Percentiles rank a stretch among this genome's conserved stretches.
phyloP scores from a whole-genome alignment of 192 early-diverging fungal genomes.

The Oehlia diaphana region DNA sequence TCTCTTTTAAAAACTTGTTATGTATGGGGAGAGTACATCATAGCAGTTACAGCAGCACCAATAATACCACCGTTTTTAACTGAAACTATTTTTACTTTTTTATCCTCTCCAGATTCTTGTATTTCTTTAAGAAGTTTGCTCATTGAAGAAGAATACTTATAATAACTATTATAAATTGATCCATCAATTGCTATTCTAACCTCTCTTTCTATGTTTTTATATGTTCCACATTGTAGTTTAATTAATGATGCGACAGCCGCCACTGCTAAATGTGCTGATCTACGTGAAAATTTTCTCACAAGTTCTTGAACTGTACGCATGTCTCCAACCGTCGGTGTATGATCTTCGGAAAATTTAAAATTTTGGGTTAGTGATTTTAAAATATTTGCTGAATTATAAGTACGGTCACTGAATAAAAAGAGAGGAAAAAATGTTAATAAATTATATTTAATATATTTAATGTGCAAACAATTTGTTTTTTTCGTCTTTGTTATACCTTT shows the following conservation, averaged over 20 bases:
- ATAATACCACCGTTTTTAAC: constrained; percentile 80
- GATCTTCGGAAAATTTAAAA: not conserved
- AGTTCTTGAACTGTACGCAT: not conserved
- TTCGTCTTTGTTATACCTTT: not conserved
- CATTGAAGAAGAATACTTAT: constrained; percentile 79
- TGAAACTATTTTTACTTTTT: constrained; percentile 63
- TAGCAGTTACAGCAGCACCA: constrained; percentile 76
- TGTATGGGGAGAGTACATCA: constrained; percentile 33
- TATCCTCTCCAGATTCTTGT: constrained; percentile 73
- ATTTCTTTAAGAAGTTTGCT: constrained; percentile 70
- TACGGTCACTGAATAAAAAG: not conserved
- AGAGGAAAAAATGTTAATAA: not conserved
- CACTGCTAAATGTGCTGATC: constrained; percentile 79
- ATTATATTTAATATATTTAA: not conserved
- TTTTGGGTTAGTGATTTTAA: not conserved
- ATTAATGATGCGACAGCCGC: constrained; percentile 64
- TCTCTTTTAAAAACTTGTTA: not conserved
- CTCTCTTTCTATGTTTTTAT: constrained; percentile 35
- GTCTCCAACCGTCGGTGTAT: not conserved
- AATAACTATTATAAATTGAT: constrained; percentile 88
- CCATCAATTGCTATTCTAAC: constrained; percentile 90
- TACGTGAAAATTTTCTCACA: constrained; percentile 69
- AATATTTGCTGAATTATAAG: not conserved
- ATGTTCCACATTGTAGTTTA: constrained; percentile 20
- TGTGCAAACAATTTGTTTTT: not conserved